These are phyloP conservation scores for Xylaria sp. DNA, from an alignment of 2,329 filamentous ascomycete genomes.

Conservation along the genomic window DNA sequence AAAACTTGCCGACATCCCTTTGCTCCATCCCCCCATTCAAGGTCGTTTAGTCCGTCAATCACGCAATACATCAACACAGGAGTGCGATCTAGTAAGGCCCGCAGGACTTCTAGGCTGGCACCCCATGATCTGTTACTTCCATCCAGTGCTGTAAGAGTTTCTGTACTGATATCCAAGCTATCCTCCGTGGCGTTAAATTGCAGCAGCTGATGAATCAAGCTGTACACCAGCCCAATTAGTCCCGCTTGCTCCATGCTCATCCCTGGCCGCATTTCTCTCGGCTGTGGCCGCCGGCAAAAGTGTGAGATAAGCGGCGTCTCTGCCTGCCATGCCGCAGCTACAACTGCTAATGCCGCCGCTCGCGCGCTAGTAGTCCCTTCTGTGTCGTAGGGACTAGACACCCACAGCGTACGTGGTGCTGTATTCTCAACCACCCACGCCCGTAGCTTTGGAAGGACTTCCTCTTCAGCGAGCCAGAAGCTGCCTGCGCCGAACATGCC, in stretches of 20 bases:
- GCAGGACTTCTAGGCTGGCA: slow-evolving; percentile 19
- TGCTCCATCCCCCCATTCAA: slow-evolving; percentile 31
- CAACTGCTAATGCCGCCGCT: slow-evolving; percentile 33
- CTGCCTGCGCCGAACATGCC: slow-evolving; percentile 12
- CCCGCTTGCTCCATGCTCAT: slow-evolving; percentile 31
- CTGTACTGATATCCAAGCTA: slow-evolving; percentile 7
- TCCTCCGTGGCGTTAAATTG: slow-evolving; percentile 25
- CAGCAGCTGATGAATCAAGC: slow-evolving; percentile 33
- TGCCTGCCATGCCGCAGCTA: slow-evolving; percentile 25
- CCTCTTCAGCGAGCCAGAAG: slow-evolving; percentile 36
- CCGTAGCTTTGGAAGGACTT: slow-evolving; percentile 28
- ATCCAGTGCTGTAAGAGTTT: slow-evolving; percentile 15
- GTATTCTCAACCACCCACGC: slow-evolving; percentile 26
- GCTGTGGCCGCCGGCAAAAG: slow-evolving; percentile 32
- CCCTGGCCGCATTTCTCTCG: slow-evolving; percentile 2
- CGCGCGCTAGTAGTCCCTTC: slow-evolving; percentile 28
- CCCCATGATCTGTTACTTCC: slow-evolving; percentile 21
- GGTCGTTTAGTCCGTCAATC: slow-evolving; percentile 31
- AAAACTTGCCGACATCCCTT: slow-evolving; percentile 30
- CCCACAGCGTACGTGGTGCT: slow-evolving; percentile 32
- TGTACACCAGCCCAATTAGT: slow-evolving; percentile 34
- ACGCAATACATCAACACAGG: slow-evolving; percentile 30
- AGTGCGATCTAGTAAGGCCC: slow-evolving; percentile 23
- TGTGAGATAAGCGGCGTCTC: slow-evolving; percentile 38
- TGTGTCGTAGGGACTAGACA: slow-evolving; percentile 35